Conservation (phyloP, 768 basidiomycete species). For the Naematelia aurantialba region DNA sequence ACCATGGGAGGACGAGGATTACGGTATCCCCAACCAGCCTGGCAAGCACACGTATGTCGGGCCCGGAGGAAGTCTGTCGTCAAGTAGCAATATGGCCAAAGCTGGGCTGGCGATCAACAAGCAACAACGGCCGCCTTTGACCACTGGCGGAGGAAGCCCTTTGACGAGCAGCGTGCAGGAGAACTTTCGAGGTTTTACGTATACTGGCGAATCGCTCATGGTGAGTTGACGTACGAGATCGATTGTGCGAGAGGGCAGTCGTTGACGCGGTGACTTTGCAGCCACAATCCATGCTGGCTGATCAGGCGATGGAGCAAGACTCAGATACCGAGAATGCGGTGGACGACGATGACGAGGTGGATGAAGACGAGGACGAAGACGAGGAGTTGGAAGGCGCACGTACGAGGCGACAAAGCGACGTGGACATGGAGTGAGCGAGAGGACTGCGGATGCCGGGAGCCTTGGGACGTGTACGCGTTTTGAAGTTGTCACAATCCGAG, state of each 20-base stretch:
- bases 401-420: constrained; percentile 47
- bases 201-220: constrained; percentile 52
- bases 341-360: constrained; percentile 60
- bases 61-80: constrained; percentile 41
- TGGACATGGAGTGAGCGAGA: constrained; percentile 42
- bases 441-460: not conserved
- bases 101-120: constrained; percentile 43
- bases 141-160: constrained; percentile 57
- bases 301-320: constrained; percentile 40
- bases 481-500: no score
- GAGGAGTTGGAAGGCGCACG: constrained; percentile 41
- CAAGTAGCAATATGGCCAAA: constrained; percentile 18
- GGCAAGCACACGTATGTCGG: constrained; percentile 47
- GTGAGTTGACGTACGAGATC: constrained; percentile 29
- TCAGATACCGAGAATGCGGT: constrained; percentile 52
- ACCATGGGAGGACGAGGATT: constrained; percentile 55
- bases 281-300: constrained; percentile 40
- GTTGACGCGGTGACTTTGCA: no score
- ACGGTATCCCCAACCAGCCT: constrained; percentile 6
- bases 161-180: constrained; percentile 91
- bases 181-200: constrained; percentile 89
- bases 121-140: constrained; percentile 29
- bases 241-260: no score
- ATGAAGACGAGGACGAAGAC: constrained; percentile 49
- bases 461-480: no score